Conservation (phyloP, 2,329 filamentous ascomycete species). For the Colletotrichum spaethianum region DNA sequence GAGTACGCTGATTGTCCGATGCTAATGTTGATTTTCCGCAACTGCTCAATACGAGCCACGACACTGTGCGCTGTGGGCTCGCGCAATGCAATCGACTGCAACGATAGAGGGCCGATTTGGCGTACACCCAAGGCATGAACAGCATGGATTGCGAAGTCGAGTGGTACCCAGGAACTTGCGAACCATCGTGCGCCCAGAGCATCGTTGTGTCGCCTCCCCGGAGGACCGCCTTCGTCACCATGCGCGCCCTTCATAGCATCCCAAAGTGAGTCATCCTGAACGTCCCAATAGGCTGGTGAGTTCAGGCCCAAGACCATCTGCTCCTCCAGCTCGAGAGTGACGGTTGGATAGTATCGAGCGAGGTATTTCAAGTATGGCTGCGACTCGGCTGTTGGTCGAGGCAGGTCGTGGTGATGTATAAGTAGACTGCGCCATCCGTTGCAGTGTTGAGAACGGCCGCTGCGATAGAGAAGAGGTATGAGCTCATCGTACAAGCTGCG, state of each 20-base stretch:
- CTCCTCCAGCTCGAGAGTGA: conserved; percentile 56
- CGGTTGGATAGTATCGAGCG: conserved; percentile 59
- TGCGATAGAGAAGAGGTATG: conserved; percentile 64
- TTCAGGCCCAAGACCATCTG: conserved; percentile 42
- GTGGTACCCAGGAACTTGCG: conserved; percentile 78
- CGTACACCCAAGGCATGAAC: conserved; percentile 79
- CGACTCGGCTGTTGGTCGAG: conserved; percentile 54
- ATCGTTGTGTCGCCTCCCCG: conserved; percentile 72
- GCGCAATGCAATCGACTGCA: conserved; percentile 83
- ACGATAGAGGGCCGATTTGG: conserved; percentile 79
- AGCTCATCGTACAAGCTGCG: conserved; percentile 65
- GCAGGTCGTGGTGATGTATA: conserved; percentile 57
- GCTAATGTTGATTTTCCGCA: conserved; percentile 74
- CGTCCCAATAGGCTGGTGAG: conserved; percentile 19
- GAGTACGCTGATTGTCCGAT: conserved; percentile 76
- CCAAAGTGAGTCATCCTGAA: conserved; percentile 44
- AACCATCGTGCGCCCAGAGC: conserved; percentile 84
- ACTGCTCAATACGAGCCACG: conserved; percentile 69
- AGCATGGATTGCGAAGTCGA: conserved; percentile 80
- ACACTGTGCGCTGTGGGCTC: conserved; percentile 70
- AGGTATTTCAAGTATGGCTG: conserved; percentile 65
- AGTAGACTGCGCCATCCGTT: conserved; percentile 63
- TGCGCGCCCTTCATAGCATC: conserved; percentile 56
- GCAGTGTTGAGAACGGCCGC: conserved; percentile 61
- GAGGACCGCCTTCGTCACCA: conserved; percentile 55